Conservation (phyloP, 768 basidiomycete genomes). For the Neoboletus subvelutipes region DNA sequence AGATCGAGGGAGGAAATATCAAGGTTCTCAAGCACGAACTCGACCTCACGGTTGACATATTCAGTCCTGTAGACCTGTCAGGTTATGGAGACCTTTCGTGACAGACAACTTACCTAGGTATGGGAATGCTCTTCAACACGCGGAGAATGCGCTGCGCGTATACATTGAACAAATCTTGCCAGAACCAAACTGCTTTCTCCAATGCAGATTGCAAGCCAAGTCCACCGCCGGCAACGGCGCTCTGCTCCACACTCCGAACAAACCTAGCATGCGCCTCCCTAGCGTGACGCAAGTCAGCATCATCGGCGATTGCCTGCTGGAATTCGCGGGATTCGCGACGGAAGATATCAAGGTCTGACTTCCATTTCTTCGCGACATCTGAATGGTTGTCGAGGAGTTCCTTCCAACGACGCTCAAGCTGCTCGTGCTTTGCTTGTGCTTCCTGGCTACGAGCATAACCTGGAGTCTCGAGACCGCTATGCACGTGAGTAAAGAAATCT, state of each 20-base stretch:
- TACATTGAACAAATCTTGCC: slow-evolving; percentile 79
- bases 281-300: slow-evolving; percentile 49
- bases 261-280: slow-evolving; percentile 50
- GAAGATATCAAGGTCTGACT: slow-evolving; percentile 44
- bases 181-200: slow-evolving; percentile 71
- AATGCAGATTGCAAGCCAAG: slow-evolving; percentile 49
- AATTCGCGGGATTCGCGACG: slow-evolving; percentile 46
- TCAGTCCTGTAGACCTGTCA: slow-evolving; percentile 50
- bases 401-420: slow-evolving; percentile 52
- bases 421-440: slow-evolving; percentile 37
- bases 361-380: slow-evolving; percentile 49
- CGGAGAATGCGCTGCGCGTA: slow-evolving; percentile 61
- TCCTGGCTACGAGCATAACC: slow-evolving; percentile 56
- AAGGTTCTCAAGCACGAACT: slow-evolving; percentile 75
- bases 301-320: slow-evolving; percentile 44
- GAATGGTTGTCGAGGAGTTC: slow-evolving; percentile 46
- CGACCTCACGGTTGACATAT: slow-evolving; percentile 64
- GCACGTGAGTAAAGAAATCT: slow-evolving; percentile 48
- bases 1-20: slow-evolving; percentile 66
- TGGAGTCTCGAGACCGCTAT: slow-evolving; percentile 46
- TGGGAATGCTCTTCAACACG: slow-evolving; percentile 60
- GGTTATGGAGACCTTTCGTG: not conserved
- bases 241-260: slow-evolving; percentile 47
- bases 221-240: slow-evolving; percentile 38
- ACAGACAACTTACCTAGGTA: slow-evolving; percentile 53